Percentiles rank a stretch among this genome's conserved stretches.
Conservation (phyloP, 192 early-diverging fungal species). For the Podila epicladia region DNA sequence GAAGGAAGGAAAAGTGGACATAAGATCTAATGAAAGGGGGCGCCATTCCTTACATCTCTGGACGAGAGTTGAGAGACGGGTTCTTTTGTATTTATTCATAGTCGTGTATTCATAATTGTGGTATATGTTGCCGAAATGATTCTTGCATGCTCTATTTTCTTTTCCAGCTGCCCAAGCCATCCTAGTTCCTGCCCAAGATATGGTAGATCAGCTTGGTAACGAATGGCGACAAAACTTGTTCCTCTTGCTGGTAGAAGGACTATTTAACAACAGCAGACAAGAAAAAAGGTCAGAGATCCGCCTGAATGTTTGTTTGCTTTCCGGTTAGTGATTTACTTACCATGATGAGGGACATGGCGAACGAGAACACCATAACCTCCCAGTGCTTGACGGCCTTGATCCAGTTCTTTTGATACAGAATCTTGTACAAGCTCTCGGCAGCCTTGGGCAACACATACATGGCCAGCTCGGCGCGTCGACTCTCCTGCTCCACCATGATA, state of each 20-base stretch:
- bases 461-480: constrained; percentile 72
- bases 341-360: constrained; percentile 78
- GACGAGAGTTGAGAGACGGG: too few species aligned
- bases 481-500: constrained; percentile 79
- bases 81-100: too few species aligned
- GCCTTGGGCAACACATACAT: constrained; percentile 86
- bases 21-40: too few species aligned
- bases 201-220: constrained; percentile 53
- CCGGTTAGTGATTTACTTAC: constrained; percentile 39
- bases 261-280: constrained; percentile 14
- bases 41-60: too few species aligned
- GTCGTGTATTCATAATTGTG: too few species aligned
- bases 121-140: background rate
- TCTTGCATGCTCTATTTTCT: background rate
- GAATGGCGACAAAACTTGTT: constrained; percentile 62
- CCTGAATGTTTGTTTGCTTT: background rate
- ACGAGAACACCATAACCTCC: constrained; percentile 69
- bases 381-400: constrained; percentile 67
- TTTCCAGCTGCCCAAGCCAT: background rate
- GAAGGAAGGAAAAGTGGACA: too few species aligned
- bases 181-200: constrained; percentile 34
- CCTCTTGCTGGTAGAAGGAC: constrained; percentile 70
- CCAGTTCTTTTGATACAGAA: constrained; percentile 67
- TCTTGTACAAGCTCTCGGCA: constrained; percentile 69
- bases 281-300: background rate